Evolutionary conservation across 2,329 filamentous ascomycete species (phyloP).

Genomic region (Aspergillus vadensis): DNA sequence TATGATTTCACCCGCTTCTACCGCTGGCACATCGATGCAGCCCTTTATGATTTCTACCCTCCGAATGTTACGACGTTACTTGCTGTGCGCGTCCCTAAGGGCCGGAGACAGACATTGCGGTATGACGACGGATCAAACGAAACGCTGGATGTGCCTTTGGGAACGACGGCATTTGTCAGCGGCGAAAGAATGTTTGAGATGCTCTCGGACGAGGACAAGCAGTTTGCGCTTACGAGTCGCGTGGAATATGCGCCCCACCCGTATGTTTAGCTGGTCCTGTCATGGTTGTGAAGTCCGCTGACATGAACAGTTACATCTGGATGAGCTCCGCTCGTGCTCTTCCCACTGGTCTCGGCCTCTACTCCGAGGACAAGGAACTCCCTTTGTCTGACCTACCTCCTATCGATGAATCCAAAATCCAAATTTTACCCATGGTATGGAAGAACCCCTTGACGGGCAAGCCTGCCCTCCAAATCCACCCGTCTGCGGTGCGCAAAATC

Average conservation of each 20-base stretch:
- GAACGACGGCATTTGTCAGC: constrained; percentile 74
- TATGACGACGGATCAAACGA: constrained; percentile 74
- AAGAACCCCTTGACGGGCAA: constrained; percentile 70
- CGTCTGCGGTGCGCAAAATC: constrained; percentile 69
- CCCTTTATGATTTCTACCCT: constrained; percentile 73
- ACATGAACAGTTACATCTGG: constrained; percentile 63
- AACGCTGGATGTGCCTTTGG: constrained; percentile 67
- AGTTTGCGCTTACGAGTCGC: constrained; percentile 65
- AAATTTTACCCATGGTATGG: constrained; percentile 76
- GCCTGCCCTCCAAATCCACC: constrained; percentile 73
- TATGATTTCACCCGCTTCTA: constrained; percentile 65
- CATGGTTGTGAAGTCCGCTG: background rate
- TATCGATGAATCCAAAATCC: constrained; percentile 66
- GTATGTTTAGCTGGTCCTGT: constrained; percentile 35
- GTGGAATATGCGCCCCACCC: constrained; percentile 78
- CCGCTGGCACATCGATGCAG: constrained; percentile 79
- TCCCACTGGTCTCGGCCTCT: constrained; percentile 69
- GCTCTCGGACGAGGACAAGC: constrained; percentile 66
- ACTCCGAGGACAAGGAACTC: constrained; percentile 67
- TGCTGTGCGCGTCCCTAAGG: constrained; percentile 71
- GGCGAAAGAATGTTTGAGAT: constrained; percentile 71
- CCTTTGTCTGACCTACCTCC: constrained; percentile 61
- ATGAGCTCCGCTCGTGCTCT: constrained; percentile 70
- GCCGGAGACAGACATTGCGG: constrained; percentile 65
- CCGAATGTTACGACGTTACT: constrained; percentile 72